Evolutionary conservation across 2,329 filamentous ascomycete genomes (phyloP), one percentile per base, ranked within the genome.

Genomic region (Cryphonectria carpinicola): DNA sequence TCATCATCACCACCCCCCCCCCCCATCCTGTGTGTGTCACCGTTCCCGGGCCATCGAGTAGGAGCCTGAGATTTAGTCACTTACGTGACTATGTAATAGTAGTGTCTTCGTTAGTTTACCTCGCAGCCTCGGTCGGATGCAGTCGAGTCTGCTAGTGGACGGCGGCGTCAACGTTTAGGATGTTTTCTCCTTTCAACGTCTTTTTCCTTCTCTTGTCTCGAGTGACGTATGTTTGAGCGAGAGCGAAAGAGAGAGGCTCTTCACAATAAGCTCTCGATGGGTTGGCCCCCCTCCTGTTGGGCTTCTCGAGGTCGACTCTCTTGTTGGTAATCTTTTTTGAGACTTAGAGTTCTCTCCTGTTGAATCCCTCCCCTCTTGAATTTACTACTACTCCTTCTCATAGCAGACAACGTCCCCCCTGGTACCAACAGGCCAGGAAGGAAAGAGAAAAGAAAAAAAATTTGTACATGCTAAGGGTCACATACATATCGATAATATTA

Each of bases 1-100:
- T 67, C 65, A 67, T 67, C 65, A 56, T 13, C 64, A 66, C 13
- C 46, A 22, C 22, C 52, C 6, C 37, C 35, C 13, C 6, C 37
- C 60, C 32, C 46, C 35, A 5, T 65, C 28, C 14, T 28, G 41
- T 65, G 43, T 46, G 41, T 64, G 25, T 14, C 46, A 22, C 17
- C 37, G 11, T 19, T 52, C 41, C 63, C 43, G 41, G 39, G 63
- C 37, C 25, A 52, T 19, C 63, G 11, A 65, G 37, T 39, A 49
- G 46, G 19, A n/a, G n/a, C 37, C n/a, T 39, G n/a, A 41, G 35
- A 32, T 28, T 25, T 32, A 61, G 58, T 22, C 28, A 37, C 19
- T n/a, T 49, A n/a, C 17, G 0, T n/a, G 37, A 39, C 37, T 39
- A 39, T 39, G 46, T 49, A 49, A 2, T n/a, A n/a, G 46, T n/a